These are phyloP conservation scores for Solanum verrucosum DNA, from an alignment of 257 asterid species.

Conservation along the genomic window DNA sequence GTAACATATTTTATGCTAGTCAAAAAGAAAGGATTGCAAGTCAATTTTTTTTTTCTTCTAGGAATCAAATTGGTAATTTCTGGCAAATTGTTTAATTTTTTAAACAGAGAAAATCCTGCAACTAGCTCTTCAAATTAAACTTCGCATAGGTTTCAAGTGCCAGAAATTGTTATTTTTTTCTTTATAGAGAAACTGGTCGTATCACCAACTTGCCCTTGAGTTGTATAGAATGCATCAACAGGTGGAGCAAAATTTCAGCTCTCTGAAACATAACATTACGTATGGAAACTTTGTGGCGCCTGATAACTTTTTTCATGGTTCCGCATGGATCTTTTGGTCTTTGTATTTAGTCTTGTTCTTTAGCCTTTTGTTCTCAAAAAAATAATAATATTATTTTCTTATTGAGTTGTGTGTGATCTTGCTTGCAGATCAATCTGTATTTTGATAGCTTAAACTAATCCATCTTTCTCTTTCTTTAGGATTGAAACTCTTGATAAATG, in stretches of 20 bases:
- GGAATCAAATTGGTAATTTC: background rate
- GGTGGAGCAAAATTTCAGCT: background rate
- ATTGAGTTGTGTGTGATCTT: background rate
- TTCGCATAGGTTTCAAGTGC: background rate
- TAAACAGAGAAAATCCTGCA: background rate
- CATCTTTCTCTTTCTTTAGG: slow-evolving; percentile 35
- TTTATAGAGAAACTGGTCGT: background rate
- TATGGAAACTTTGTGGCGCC: background rate
- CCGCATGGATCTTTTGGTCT: background rate
- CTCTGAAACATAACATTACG: background rate
- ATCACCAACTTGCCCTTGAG: background rate
- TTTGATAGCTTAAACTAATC: slow-evolving; percentile 11
- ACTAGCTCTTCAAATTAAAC: background rate
- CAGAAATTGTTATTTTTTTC: background rate
- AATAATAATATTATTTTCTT: background rate
- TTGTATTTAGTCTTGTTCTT: background rate
- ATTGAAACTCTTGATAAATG: slow-evolving; percentile 63
- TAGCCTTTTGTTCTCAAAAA: background rate
- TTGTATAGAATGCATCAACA: background rate
- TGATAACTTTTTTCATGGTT: background rate
- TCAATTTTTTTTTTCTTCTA: background rate
- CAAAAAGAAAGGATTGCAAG: background rate
- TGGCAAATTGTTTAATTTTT: background rate
- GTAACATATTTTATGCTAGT: background rate
- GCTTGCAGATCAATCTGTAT: background rate